phyloP scores from a whole-genome alignment of 768 basidiomycete species.

The Serendipita vermifera region DNA sequence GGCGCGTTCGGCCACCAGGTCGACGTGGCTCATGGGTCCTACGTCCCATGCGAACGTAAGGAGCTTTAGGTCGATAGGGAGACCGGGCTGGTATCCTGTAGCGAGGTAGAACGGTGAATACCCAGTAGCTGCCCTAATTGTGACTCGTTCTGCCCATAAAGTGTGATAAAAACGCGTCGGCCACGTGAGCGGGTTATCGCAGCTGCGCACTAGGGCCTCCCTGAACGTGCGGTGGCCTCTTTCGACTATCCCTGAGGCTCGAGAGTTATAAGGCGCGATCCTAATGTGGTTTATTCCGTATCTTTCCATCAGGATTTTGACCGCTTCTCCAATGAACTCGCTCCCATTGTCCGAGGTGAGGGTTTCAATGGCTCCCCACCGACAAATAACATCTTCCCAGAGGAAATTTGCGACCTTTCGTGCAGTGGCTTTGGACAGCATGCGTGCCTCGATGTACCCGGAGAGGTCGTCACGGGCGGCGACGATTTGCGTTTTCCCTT shows the following conservation, averaged over 20 bases:
- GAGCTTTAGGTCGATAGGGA: too few relatives aligned
- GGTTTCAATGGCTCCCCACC: conserved; percentile 28
- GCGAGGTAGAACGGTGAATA: conserved; percentile 24
- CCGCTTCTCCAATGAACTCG: conserved; percentile 18
- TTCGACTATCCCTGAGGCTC: conserved; percentile 29
- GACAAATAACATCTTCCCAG: conserved; percentile 27
- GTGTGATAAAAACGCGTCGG: conserved; percentile 18
- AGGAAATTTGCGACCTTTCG: conserved; percentile 23
- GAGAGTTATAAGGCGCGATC: conserved; percentile 27
- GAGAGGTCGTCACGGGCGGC: conserved; percentile 28
- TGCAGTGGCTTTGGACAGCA: conserved; percentile 23
- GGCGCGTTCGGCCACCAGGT: too few relatives aligned
- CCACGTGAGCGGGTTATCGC: conserved; percentile 25
- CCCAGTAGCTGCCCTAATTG: conserved; percentile 21
- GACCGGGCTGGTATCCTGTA: too few relatives aligned
- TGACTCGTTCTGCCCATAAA: conserved; percentile 22
- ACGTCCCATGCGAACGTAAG: too few relatives aligned
- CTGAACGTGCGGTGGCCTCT: conserved; percentile 23
- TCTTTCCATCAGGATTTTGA: conserved; percentile 16
- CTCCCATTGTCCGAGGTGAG: conserved; percentile 34
- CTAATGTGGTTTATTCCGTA: conserved; percentile 23
- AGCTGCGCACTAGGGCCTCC: conserved; percentile 24
- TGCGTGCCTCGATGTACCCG: conserved; percentile 23
- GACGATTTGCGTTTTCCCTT: conserved; percentile 26
- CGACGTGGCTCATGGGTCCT: too few relatives aligned